Percentiles rank a stretch among this genome's conserved stretches.
These are phyloP conservation scores for Trichoderma oligosporum DNA, from an alignment of 2,329 filamentous ascomycete species.

Conservation along the genomic window DNA sequence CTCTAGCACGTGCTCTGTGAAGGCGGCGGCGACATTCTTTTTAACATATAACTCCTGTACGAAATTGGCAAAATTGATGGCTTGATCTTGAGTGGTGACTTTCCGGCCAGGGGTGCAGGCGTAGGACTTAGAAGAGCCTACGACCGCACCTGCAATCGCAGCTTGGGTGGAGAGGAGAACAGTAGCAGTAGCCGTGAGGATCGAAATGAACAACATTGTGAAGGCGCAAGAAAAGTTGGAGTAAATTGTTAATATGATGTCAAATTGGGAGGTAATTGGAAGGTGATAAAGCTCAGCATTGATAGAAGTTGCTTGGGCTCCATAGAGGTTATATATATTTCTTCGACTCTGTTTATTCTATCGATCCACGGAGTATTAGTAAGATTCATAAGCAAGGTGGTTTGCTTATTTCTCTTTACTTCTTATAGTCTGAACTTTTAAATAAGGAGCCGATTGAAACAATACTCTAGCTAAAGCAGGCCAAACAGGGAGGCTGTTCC, in stretches of 20 bases:
- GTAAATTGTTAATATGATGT: neutral
- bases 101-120: neutral
- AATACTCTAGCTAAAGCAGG: no score
- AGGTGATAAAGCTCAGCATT: neutral
- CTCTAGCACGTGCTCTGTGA: neutral
- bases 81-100: neutral
- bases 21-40: neutral
- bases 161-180: neutral
- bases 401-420: neutral
- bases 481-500: no score
- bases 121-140: neutral
- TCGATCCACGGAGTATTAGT: neutral
- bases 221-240: neutral
- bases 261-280: neutral
- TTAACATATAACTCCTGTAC: neutral
- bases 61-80: neutral
- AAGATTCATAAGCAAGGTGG: neutral
- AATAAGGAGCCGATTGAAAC: no score
- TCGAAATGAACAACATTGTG: neutral
- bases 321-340: neutral
- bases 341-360: neutral
- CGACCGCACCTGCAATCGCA: neutral
- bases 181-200: neutral
- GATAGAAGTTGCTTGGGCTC: no score
- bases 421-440: no score